Percentiles rank a stretch among this genome's conserved stretches.
These are phyloP conservation scores for Phytophthora lateralis DNA, from an alignment of 352 stramenopile genomes.

Conservation along the genomic window DNA sequence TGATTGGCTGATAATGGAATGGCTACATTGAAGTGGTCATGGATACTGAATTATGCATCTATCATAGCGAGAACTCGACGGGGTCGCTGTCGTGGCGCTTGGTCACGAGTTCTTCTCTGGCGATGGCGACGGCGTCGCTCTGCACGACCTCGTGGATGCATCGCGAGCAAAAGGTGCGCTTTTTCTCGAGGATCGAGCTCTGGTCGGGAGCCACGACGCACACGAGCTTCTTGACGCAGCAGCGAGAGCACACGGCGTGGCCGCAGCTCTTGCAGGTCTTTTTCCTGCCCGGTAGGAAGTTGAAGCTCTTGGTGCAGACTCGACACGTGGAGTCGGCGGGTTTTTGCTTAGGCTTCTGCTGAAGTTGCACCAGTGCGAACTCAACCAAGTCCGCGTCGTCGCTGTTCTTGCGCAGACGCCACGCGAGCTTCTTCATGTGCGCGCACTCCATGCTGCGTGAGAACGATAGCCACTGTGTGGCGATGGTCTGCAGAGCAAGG, in stretches of 20 bases:
- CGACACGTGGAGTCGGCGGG: conserved; percentile 16
- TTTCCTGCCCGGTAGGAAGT: conserved; percentile 27
- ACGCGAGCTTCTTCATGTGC: conserved; percentile 47
- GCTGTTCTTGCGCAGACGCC: conserved; percentile 38
- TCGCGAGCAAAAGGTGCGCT: conserved; percentile 32
- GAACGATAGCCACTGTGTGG: conserved; percentile 35
- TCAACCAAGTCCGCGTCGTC: conserved; percentile 13
- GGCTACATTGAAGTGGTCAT: conserved; percentile 5
- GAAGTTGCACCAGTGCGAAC: not conserved
- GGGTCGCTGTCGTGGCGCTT: conserved; percentile 14
- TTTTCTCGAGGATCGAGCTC: conserved; percentile 39
- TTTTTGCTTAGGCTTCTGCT: conserved; percentile 14
- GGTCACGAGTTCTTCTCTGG: conserved; percentile 27
- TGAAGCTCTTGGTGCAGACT: conserved; percentile 37
- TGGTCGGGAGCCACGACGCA: conserved; percentile 33
- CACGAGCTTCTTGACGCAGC: conserved; percentile 35
- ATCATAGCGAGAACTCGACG: conserved; percentile 22
- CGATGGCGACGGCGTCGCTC: conserved; percentile 30
- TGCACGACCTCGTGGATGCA: conserved; percentile 32
- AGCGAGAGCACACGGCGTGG: conserved; percentile 31
- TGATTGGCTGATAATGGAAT: conserved; percentile 9
- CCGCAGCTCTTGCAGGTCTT: conserved; percentile 36
- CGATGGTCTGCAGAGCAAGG: conserved; percentile 30
- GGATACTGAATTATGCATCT: not conserved
- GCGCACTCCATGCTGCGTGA: conserved; percentile 40